Percentiles rank a stretch among this genome's conserved stretches.
Conservation (phyloP, 345 rosid species). For the Punica granatum region DNA sequence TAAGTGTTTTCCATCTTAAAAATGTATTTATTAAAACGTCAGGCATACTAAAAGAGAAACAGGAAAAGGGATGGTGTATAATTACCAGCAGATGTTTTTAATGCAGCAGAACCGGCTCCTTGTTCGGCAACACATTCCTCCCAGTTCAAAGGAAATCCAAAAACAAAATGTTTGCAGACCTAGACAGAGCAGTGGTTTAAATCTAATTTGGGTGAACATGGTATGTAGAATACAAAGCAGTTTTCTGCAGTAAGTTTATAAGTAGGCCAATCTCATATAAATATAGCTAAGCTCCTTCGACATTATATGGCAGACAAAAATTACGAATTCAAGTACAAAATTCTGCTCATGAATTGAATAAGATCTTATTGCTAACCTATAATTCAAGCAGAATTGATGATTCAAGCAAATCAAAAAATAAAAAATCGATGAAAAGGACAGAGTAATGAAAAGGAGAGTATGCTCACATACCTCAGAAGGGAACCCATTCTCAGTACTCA, state of each 20-base stretch:
- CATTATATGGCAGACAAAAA: background rate
- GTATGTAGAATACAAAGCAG: background rate
- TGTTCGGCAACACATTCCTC: constrained; percentile 18
- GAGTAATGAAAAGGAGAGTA: background rate
- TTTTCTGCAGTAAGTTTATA: background rate
- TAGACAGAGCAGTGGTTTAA: constrained; percentile 18
- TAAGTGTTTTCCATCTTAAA: background rate
- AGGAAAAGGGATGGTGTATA: background rate
- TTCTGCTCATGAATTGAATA: background rate
- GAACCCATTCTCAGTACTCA: constrained; percentile 49
- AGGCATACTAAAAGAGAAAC: background rate
- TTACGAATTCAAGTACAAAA: background rate
- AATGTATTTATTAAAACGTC: background rate
- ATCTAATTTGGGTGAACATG: background rate
- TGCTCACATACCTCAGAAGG: constrained; percentile 36
- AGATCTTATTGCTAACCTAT: background rate
- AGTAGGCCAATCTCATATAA: too few relatives aligned
- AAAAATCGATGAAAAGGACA: background rate
- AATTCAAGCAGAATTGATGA: background rate
- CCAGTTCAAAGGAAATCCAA: constrained; percentile 84
- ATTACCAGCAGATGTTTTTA: constrained; percentile 1
- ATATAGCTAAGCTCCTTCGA: background rate
- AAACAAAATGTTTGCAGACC: constrained; percentile 49
- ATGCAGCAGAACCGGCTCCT: background rate
- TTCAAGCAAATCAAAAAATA: background rate